Evolutionary conservation across 305 asterid genomes (phyloP).

Genomic region (Fraxinus dipetala): DNA sequence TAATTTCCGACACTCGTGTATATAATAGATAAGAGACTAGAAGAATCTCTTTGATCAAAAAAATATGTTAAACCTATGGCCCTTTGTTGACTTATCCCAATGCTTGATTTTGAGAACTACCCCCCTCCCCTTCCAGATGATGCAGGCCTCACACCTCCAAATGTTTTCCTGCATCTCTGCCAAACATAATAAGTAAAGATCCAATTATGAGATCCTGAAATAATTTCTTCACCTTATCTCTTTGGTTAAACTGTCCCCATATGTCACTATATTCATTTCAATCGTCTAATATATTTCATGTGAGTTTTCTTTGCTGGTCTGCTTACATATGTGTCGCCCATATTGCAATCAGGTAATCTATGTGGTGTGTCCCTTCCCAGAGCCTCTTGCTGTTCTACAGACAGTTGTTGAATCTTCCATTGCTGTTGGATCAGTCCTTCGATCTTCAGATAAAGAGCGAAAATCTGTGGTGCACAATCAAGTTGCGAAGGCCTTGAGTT

Average conservation of each 20-base stretch:
- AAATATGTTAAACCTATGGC: neutral
- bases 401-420: slow-evolving; percentile 87
- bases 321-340: slow-evolving; percentile 8
- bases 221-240: neutral
- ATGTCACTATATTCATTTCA: neutral
- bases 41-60: neutral
- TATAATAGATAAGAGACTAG: neutral
- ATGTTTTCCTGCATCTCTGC: neutral
- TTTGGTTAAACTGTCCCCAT: neutral
- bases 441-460: slow-evolving; percentile 89
- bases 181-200: neutral
- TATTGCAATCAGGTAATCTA: slow-evolving; percentile 65
- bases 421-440: slow-evolving; percentile 82
- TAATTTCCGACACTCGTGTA: slow-evolving; percentile 16
- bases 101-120: slow-evolving; percentile 5
- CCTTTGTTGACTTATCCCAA: slow-evolving; percentile 3
- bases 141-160: neutral
- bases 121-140: neutral
- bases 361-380: slow-evolving; percentile 99
- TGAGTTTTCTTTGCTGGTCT: neutral
- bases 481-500: slow-evolving; percentile 92
- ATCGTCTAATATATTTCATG: neutral
- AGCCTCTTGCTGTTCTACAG: slow-evolving; percentile 94
- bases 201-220: slow-evolving; percentile 1
- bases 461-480: slow-evolving; percentile 87